A percentile compares a stretch with the other conserved stretches of the same genome.
These are phyloP conservation scores for Metarhizium humberi DNA, from an alignment of 2,329 filamentous ascomycete genomes.

Conservation along the genomic window DNA sequence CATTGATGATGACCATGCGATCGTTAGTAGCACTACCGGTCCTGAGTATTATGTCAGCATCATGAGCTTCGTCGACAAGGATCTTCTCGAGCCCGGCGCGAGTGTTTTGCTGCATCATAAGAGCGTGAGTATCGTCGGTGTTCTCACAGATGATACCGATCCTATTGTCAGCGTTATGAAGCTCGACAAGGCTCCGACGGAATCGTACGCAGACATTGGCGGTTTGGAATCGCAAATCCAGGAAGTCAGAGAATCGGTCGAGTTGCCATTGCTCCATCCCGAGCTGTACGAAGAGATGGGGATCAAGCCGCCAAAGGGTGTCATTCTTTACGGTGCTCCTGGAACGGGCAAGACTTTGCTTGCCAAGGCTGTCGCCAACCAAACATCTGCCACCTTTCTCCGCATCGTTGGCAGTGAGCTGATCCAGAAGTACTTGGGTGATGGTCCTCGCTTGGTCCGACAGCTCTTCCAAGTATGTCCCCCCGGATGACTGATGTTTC, in stretches of 20 bases:
- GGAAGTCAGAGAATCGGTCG: constrained; percentile 94
- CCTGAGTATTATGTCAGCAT: constrained; percentile 99
- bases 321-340: constrained; percentile 94
- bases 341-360: constrained; percentile 95
- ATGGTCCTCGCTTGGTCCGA: constrained; percentile 86
- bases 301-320: constrained; percentile 98
- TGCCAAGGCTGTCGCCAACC: constrained; percentile 95
- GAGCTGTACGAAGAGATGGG: constrained; percentile 99
- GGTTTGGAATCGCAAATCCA: constrained; percentile 93
- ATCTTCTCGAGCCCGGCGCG: constrained; percentile 89
- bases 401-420: constrained; percentile 95
- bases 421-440: constrained; percentile 97
- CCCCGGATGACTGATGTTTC: background rate
- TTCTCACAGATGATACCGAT: constrained; percentile 92
- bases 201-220: constrained; percentile 97
- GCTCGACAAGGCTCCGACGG: constrained; percentile 94
- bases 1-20: constrained; percentile 98
- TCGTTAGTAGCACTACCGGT: constrained; percentile 93
- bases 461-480: constrained; percentile 75
- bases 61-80: constrained; percentile 99
- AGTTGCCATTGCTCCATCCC: constrained; percentile 87
- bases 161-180: constrained; percentile 98
- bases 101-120: constrained; percentile 96
- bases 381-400: constrained; percentile 96
- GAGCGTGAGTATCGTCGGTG: constrained; percentile 93